Percentiles rank a stretch among this genome's conserved stretches.
These are phyloP conservation scores for Irpex lacteus DNA, from an alignment of 1,284 basidiomycete genomes.

Conservation along the genomic window DNA sequence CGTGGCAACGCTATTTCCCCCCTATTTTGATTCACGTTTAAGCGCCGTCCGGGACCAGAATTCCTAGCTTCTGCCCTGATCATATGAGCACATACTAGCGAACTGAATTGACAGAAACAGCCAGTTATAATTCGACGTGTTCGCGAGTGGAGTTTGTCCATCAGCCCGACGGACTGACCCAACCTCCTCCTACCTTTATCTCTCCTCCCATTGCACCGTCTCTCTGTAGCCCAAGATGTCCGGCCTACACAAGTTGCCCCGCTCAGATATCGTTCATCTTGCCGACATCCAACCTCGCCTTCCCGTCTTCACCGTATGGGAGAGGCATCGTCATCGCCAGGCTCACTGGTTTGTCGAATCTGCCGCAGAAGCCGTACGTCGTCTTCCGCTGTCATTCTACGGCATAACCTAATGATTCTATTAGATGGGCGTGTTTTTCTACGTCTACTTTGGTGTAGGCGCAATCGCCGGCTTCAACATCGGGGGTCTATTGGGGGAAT, in stretches of 20 bases:
- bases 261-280: constrained; percentile 15
- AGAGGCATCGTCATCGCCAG: constrained; percentile 46
- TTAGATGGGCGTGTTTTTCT: constrained; percentile 44
- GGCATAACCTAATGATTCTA: not conserved
- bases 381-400: not conserved
- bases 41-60: not conserved
- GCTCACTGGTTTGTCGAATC: constrained; percentile 55
- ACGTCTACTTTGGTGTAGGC: constrained; percentile 59
- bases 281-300: constrained; percentile 29
- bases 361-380: constrained; percentile 56
- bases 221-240: not conserved
- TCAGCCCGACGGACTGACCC: not conserved
- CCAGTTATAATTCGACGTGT: not conserved
- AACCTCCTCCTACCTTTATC: not conserved
- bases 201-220: not conserved
- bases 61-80: not conserved
- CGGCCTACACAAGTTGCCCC: constrained; percentile 8
- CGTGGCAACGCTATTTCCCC: not conserved
- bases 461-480: constrained; percentile 54
- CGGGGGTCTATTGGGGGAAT: constrained; percentile 42
- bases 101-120: not conserved
- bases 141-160: not conserved
- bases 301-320: constrained; percentile 46
- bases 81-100: not conserved
- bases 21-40: not conserved